A percentile compares a stretch with the other conserved stretches of the same genome.
phyloP scores from a whole-genome alignment of 495 filamentous ascomycete species.

The Letharia lupina region DNA sequence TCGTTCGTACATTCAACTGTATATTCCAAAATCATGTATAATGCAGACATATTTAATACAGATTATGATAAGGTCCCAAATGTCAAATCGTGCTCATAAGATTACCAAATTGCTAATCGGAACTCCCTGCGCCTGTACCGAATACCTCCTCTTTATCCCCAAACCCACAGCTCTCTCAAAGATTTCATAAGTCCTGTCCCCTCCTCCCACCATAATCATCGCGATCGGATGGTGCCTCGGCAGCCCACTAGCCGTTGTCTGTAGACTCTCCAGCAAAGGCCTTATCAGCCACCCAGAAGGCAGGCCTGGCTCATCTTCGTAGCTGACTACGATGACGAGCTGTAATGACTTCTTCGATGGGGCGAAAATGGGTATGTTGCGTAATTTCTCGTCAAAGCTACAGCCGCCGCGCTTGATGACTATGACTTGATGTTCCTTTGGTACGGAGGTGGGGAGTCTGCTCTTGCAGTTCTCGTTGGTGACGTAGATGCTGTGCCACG shows the following conservation, averaged over 20 bases:
- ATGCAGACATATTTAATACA: background rate
- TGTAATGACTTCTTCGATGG: slow-evolving; percentile 48
- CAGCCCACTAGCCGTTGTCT: slow-evolving; percentile 64
- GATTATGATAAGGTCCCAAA: background rate
- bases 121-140: slow-evolving; percentile 67
- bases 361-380: slow-evolving; percentile 69
- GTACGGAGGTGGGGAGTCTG: slow-evolving; percentile 49
- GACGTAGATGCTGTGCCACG: slow-evolving; percentile 64
- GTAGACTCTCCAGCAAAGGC: slow-evolving; percentile 69
- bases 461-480: slow-evolving; percentile 59
- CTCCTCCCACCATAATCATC: slow-evolving; percentile 80
- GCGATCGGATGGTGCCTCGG: slow-evolving; percentile 63
- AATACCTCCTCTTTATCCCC: slow-evolving; percentile 68
- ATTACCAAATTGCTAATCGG: slow-evolving; percentile 22
- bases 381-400: slow-evolving; percentile 73
- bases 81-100: slow-evolving; percentile 3
- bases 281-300: slow-evolving; percentile 40
- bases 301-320: slow-evolving; percentile 38
- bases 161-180: slow-evolving; percentile 52
- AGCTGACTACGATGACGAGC: slow-evolving; percentile 74
- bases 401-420: slow-evolving; percentile 80
- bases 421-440: slow-evolving; percentile 66
- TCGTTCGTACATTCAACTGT: background rate
- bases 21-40: background rate
- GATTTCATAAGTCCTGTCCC: slow-evolving; percentile 56